Conservation (phyloP, 1,139 yeast species). For the Saccharomycopsis hybrid region DNA sequence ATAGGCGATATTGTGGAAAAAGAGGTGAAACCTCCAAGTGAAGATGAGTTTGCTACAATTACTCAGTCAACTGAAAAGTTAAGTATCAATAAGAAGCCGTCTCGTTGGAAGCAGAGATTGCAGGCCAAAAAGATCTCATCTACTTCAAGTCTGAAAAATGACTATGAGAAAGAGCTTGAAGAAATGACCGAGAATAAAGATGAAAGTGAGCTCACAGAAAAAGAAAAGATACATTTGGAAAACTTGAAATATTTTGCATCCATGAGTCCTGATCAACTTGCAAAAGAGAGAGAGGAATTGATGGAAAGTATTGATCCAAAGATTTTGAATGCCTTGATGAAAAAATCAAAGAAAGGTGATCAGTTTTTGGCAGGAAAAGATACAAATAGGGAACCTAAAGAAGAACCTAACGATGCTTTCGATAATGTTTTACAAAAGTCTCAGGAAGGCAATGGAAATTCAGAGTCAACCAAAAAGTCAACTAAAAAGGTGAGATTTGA, state of each 20-base stretch:
- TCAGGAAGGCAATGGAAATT: not conserved
- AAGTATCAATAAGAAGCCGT: constrained; percentile 16
- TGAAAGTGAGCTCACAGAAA: constrained; percentile 38
- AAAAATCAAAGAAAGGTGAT: constrained; percentile 36
- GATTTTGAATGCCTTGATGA: constrained; percentile 49
- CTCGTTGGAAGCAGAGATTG: constrained; percentile 19
- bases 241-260: constrained; percentile 54
- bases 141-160: constrained; percentile 4
- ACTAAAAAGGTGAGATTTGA: constrained; percentile 1
- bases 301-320: constrained; percentile 62
- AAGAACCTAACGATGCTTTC: not conserved
- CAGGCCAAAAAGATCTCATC: constrained; percentile 16
- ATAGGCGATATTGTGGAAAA: constrained; percentile 21
- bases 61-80: not conserved
- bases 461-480: not conserved
- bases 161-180: constrained; percentile 10
- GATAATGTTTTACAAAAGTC: not conserved
- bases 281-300: constrained; percentile 60
- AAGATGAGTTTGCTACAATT: not conserved
- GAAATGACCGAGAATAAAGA: constrained; percentile 17
- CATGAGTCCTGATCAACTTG: constrained; percentile 65
- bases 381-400: constrained; percentile 21
- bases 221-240: constrained; percentile 71
- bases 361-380: constrained; percentile 22
- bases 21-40: constrained; percentile 10